Percentiles rank a stretch among this genome's conserved stretches.
Evolutionary conservation across 495 filamentous ascomycete species (phyloP).

Genomic region (Daldinia grandis): DNA sequence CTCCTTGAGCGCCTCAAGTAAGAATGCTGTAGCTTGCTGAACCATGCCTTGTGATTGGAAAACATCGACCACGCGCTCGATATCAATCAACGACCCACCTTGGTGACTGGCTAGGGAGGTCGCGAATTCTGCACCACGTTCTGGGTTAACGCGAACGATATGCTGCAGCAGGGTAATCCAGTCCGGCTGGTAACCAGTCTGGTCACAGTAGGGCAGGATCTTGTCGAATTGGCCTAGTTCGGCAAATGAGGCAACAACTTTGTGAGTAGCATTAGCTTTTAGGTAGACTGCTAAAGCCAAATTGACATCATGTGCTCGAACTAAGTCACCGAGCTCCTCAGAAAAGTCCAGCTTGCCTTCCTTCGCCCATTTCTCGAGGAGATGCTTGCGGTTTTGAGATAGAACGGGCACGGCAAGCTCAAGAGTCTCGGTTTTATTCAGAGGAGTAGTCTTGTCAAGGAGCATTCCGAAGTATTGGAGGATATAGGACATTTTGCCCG

Average conservation of each 20-base stretch:
- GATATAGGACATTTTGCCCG: constrained; percentile 86
- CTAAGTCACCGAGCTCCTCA: constrained; percentile 93
- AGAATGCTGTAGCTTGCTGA: constrained; percentile 95
- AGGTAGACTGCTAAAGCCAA: constrained; percentile 88
- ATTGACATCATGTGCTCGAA: constrained; percentile 85
- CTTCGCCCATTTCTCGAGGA: constrained; percentile 96
- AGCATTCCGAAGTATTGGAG: constrained; percentile 98
- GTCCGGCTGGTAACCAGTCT: constrained; percentile 87
- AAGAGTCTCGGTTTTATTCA: constrained; percentile 92
- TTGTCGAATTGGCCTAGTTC: constrained; percentile 96
- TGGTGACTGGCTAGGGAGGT: constrained; percentile 85
- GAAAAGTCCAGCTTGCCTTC: constrained; percentile 96
- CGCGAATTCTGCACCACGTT: constrained; percentile 95
- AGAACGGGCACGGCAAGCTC: constrained; percentile 93
- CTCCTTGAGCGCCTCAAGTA: constrained; percentile 91
- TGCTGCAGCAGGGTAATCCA: constrained; percentile 90
- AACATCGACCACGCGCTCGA: constrained; percentile 95
- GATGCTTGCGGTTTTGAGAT: constrained; percentile 90
- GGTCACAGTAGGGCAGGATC: constrained; percentile 88
- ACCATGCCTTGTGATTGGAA: constrained; percentile 98
- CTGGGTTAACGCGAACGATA: constrained; percentile 89
- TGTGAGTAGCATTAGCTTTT: constrained; percentile 84
- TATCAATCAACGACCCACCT: constrained; percentile 83
- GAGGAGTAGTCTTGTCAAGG: constrained; percentile 83
- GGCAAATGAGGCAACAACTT: constrained; percentile 92